Percentiles rank a stretch among this genome's conserved stretches.
These are phyloP conservation scores for Ustilago cynodontis DNA, from an alignment of 1,284 basidiomycete species.

Conservation along the genomic window DNA sequence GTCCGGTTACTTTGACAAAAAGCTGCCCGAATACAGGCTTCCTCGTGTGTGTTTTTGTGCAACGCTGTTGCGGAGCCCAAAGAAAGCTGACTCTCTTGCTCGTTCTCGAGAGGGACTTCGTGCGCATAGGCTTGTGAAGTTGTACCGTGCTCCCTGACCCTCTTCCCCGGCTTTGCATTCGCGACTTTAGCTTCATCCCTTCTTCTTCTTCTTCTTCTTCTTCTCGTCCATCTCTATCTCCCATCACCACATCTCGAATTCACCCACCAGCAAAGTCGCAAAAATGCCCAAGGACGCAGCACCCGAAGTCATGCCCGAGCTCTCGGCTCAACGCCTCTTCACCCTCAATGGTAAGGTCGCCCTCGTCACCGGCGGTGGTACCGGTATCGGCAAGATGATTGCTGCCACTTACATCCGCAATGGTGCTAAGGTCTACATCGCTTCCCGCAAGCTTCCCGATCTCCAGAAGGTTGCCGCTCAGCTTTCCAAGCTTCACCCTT, in stretches of 20 bases:
- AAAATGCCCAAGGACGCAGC: conserved; percentile 67
- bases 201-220: not conserved
- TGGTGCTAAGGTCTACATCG: conserved; percentile 84
- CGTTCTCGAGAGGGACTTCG: not conserved
- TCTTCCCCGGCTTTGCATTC: conserved; percentile 1
- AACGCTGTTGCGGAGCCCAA: not conserved
- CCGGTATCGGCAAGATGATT: conserved; percentile 75
- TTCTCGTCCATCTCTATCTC: not conserved
- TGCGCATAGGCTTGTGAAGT: not conserved
- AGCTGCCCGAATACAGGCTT: not conserved
- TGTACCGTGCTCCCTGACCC: not conserved
- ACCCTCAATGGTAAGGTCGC: conserved; percentile 79
- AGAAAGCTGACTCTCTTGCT: not conserved
- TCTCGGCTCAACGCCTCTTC: conserved; percentile 77
- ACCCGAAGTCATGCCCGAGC: conserved; percentile 72
- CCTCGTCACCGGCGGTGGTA: conserved; percentile 80
- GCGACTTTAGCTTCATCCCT: not conserved
- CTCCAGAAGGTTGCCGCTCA: conserved; percentile 75
- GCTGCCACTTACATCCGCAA: conserved; percentile 83
- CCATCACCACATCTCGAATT: not conserved
- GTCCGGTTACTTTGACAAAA: conserved; percentile 16
- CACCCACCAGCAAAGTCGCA: not conserved
- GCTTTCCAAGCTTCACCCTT: conserved; percentile 53
- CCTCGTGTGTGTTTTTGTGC: not conserved
- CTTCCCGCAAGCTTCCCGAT: conserved; percentile 77